Conservation (phyloP, 495 filamentous ascomycete genomes). For the Aspergillus bertholletiae region DNA sequence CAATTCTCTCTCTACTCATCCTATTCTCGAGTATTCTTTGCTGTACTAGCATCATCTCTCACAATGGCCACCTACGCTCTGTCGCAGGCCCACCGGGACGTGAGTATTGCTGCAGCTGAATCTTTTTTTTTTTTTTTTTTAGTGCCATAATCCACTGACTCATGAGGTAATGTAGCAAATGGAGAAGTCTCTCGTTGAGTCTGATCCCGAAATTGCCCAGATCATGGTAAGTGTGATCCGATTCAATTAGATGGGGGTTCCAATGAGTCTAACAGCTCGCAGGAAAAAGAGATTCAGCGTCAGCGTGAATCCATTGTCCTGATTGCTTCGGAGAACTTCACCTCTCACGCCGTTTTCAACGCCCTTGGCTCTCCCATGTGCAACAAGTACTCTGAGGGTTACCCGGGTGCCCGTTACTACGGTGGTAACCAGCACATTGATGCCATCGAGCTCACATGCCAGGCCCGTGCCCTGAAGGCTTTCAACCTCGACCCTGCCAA, state of each 20-base stretch:
- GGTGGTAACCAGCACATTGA: constrained; percentile 99
- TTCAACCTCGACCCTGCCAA: constrained; percentile 82
- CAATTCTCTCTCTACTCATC: constrained; percentile 15
- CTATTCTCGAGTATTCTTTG: constrained; percentile 9
- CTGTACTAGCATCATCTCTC: constrained; percentile 14
- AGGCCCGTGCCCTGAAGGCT: constrained; percentile 88
- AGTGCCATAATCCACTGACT: constrained; percentile 46
- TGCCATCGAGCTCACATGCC: constrained; percentile 91
- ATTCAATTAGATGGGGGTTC: background rate
- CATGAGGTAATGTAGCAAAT: constrained; percentile 65
- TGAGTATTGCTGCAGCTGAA: constrained; percentile 43
- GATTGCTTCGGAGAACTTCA: constrained; percentile 99
- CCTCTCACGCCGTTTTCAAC: constrained; percentile 93
- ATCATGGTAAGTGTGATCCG: constrained; percentile 79
- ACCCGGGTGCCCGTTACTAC: constrained; percentile 98
- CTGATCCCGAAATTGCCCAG: constrained; percentile 85
- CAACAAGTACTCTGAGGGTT: constrained; percentile 99
- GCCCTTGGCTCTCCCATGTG: constrained; percentile 97
- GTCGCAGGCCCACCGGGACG: constrained; percentile 81
- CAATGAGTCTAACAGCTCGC: background rate
- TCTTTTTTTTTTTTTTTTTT: no score
- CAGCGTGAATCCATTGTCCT: constrained; percentile 98
- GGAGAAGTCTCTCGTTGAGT: constrained; percentile 77
- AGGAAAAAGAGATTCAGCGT: constrained; percentile 93
- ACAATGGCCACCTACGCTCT: constrained; percentile 75